A percentile compares a stretch with the other conserved stretches of the same genome.
Evolutionary conservation across 202 grass and related monocot genomes (phyloP).

Genomic region (Hordeum pubiflorum): DNA sequence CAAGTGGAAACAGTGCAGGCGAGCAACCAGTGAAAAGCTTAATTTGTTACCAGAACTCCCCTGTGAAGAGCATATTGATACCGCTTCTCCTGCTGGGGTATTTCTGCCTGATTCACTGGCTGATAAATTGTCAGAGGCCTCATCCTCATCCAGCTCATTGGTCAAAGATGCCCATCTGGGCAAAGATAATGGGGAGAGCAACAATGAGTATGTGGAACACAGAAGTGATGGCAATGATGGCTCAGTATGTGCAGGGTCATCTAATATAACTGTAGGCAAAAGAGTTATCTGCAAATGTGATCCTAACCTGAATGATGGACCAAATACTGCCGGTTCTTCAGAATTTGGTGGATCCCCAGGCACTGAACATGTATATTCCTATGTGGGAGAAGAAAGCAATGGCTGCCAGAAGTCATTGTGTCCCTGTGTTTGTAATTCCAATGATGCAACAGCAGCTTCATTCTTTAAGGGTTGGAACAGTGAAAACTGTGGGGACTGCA

Average conservation of each 20-base stretch:
- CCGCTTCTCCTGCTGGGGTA: slow-evolving; percentile 29
- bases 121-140: slow-evolving; percentile 34
- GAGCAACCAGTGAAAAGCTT: slow-evolving; percentile 18
- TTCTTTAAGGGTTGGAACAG: slow-evolving; percentile 25
- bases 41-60: slow-evolving; percentile 30
- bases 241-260: slow-evolving; percentile 34
- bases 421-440: slow-evolving; percentile 22
- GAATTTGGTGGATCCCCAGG: slow-evolving; percentile 23
- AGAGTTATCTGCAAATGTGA: slow-evolving; percentile 17
- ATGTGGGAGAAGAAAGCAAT: slow-evolving; percentile 24
- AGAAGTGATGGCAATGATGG: slow-evolving; percentile 32
- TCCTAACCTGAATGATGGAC: slow-evolving; percentile 25
- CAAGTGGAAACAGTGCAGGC: slow-evolving; percentile 44
- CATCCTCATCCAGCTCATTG: slow-evolving; percentile 25
- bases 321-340: slow-evolving; percentile 10
- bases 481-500: slow-evolving; percentile 23
- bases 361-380: background rate
- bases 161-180: slow-evolving; percentile 24
- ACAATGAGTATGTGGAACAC: slow-evolving; percentile 8
- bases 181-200: slow-evolving; percentile 28
- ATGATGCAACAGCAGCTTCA: background rate
- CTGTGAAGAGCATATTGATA: slow-evolving; percentile 24
- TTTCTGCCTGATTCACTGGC: slow-evolving; percentile 19
- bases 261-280: background rate
- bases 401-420: slow-evolving; percentile 12